phyloP scores from a whole-genome alignment of 2,329 filamentous ascomycete species.

The Aspergillus melleus region DNA sequence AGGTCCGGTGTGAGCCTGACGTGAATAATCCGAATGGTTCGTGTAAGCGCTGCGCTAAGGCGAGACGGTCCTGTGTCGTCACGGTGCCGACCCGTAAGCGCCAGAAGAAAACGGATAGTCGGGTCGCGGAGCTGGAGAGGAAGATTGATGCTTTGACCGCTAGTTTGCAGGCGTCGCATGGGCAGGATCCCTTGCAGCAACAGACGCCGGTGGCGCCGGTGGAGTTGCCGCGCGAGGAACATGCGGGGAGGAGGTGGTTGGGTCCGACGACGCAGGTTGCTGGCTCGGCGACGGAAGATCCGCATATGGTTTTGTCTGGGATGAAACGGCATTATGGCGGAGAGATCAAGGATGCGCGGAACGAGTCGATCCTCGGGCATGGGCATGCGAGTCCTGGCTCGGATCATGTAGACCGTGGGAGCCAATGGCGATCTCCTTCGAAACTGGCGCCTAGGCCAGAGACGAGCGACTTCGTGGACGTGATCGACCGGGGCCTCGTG shows the following conservation, averaged over 20 bases:
- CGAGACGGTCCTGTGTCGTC: constrained; percentile 73
- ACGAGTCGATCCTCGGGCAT: not conserved
- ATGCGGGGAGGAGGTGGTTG: constrained; percentile 36
- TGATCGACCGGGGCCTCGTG: constrained; percentile 54
- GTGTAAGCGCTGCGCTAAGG: constrained; percentile 77
- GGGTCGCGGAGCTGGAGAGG: constrained; percentile 86
- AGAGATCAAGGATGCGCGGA: constrained; percentile 25
- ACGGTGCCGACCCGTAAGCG: constrained; percentile 75
- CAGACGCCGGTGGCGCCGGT: constrained; percentile 5
- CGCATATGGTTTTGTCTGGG: constrained; percentile 17
- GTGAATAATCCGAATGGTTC: constrained; percentile 61
- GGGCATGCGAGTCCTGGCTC: constrained; percentile 19
- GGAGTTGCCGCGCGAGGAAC: constrained; percentile 39
- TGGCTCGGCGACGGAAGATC: constrained; percentile 3
- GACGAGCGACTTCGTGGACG: constrained; percentile 42
- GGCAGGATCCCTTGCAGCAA: constrained; percentile 21
- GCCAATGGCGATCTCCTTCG: constrained; percentile 24
- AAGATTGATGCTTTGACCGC: constrained; percentile 89
- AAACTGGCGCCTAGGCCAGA: constrained; percentile 13
- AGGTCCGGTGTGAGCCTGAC: constrained; percentile 83
- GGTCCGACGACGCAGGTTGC: constrained; percentile 14
- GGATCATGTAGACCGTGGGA: constrained; percentile 19
- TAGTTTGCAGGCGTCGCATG: constrained; percentile 63
- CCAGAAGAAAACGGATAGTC: constrained; percentile 87
- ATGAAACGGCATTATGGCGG: constrained; percentile 34